Base-by-base conservation (phyloP, 352 stramenopile genomes). In the Pythium brachiatum region DNA sequence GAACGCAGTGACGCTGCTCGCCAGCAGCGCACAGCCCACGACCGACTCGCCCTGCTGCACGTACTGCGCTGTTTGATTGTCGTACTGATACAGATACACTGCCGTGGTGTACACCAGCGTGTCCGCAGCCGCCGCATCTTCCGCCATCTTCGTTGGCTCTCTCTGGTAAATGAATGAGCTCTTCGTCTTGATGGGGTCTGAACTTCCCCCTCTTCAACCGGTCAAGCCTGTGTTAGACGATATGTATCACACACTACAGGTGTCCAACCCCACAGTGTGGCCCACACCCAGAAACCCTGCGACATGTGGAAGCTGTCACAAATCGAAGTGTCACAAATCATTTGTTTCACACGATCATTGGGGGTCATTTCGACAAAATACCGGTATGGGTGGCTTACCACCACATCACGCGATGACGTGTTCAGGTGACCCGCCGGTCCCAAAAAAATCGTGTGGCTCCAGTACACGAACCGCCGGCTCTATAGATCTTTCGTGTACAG, bases 51-150 rank as follows among this genome's bases (percentile, higher is more conserved):
- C 81, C 65, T 86, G 72, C 56, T 88, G 78, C 39, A 71, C 52
- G 64, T 92, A 91, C 16, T 66, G 62, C 9, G 75, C 74, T n/a
- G 53, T 68, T 32, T 66, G 48, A 18, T 73, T 56, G 60, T 94
- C 79, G 58, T 88, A 90, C 16, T 72, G 54, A 62, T 90, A 90
- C 38, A 90, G 68, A 59, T 94, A 94, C 31, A 92, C 80, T 26
- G 77, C 73, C 53, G 75, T 76, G 52, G 81, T 85, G 72, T 90
- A 78, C 63, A 92, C 73, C 31, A 94, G 69, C 61, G 69, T 64
- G 68, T 83, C 78, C 23, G 46, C 46, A 20, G 29, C 34, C 11
- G 34, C 48, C 21, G 20, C 57, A 16, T 57, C 58, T 20, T 50
- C 51, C 58, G 47, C 38, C 57, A 57, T 63, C 2, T 11, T 56